These are phyloP conservation scores for Rhizopus sp. DNA, from an alignment of 371 early-diverging fungal genomes.

Conservation along the genomic window DNA sequence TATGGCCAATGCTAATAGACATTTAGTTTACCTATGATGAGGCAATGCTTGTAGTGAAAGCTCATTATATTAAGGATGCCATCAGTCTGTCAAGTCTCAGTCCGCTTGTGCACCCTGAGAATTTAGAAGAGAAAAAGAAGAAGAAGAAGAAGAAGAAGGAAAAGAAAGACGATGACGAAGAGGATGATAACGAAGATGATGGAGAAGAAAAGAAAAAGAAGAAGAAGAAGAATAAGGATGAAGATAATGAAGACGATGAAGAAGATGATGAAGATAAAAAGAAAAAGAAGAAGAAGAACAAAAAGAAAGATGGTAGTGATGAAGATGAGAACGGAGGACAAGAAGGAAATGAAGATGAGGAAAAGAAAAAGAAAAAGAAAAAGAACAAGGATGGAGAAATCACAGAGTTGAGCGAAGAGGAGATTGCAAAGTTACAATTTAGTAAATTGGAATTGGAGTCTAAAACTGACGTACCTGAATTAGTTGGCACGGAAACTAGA, in stretches of 20 bases:
- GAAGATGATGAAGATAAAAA: constrained; percentile 11
- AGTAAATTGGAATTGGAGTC: too few species aligned
- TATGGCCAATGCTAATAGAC: neutral
- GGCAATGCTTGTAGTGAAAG: constrained; percentile 35
- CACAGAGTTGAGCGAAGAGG: constrained; percentile 12
- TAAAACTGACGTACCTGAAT: too few species aligned
- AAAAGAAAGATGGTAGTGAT: constrained; percentile 10
- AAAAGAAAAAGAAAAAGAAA: constrained; percentile 11
- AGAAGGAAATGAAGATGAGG: constrained; percentile 5
- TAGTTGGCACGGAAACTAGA: too few species aligned
- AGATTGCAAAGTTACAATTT: constrained; percentile 2
- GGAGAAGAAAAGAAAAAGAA: constrained; percentile 1
- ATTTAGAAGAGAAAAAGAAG: constrained; percentile 3
- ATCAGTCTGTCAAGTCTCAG: constrained; percentile 39
- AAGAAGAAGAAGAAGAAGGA: constrained; percentile 11
- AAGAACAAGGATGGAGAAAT: constrained; percentile 20
- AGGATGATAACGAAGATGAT: constrained; percentile 4
- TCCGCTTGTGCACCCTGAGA: constrained; percentile 14
- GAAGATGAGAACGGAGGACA: constrained; percentile 10
- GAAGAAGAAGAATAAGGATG: constrained; percentile 17
- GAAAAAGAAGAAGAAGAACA: constrained; percentile 17
- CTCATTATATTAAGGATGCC: constrained; percentile 55
- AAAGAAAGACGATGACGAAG: constrained; percentile 5
- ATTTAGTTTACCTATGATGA: constrained; percentile 57
- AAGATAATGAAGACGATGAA: neutral